Evolutionary conservation across 345 rosid genomes (phyloP).

Genomic region (Euphorbia pulcherrima): DNA sequence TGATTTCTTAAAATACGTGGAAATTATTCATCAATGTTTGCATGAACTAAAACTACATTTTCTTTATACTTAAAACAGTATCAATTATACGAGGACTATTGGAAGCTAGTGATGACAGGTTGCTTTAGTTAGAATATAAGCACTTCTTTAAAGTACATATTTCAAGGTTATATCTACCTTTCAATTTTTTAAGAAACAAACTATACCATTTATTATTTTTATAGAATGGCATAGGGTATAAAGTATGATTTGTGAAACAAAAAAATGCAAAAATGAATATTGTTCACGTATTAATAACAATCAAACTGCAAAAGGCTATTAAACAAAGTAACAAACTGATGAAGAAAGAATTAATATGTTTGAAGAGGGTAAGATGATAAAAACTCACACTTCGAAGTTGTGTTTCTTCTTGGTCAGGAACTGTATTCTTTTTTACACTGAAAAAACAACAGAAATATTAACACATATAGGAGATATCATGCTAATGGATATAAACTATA

Average conservation of each 20-base stretch:
- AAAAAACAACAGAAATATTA: conserved; percentile 10
- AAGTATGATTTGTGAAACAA: too few species aligned
- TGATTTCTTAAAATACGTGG: too few species aligned
- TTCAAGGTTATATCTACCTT: background rate
- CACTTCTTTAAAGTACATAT: too few species aligned
- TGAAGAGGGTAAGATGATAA: background rate
- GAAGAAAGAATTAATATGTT: too few species aligned
- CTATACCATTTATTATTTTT: too few species aligned
- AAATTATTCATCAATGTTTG: conserved; percentile 1
- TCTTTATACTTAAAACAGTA: background rate
- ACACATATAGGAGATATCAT: conserved; percentile 20
- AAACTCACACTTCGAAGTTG: conserved; percentile 64
- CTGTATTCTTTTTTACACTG: conserved; percentile 47
- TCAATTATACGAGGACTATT: background rate
- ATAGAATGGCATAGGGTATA: too few species aligned
- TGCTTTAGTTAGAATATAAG: background rate
- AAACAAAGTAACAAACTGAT: too few species aligned
- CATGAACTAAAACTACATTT: background rate
- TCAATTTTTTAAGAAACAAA: background rate
- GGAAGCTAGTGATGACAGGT: background rate
- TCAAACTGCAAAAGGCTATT: background rate
- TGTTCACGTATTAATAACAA: too few species aligned
- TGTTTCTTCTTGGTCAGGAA: conserved; percentile 36
- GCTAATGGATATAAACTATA: background rate
- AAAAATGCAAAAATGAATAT: too few species aligned